Base-by-base conservation (phyloP, 2,329 filamentous ascomycete genomes). In the Phaeosphaeriaceae sp. region DNA sequence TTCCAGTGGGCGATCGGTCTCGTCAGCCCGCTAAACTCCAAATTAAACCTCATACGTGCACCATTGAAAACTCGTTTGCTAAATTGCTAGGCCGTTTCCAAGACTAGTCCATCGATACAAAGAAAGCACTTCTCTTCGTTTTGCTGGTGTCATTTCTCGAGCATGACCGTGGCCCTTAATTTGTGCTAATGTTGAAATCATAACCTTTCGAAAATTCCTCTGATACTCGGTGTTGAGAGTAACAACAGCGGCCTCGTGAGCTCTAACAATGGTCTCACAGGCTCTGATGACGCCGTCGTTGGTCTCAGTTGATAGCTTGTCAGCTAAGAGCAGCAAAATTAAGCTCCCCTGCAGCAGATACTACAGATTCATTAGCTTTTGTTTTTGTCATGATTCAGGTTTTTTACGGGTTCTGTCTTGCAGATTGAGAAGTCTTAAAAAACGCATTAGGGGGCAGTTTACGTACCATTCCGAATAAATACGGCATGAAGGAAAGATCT, bases 171-270 rank as follows among this genome's bases (percentile, higher is more conserved):
- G 66, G 46, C 70, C 68, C 42, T 72, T 73, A 42, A 73, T 73
- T 36, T 73, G 70, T 6, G 70, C 68, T 30, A 73, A 43, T 15
- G 68, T 58, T 74, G 73, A 49, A 71, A 79, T 68, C 52, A 83
- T 73, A 0, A 83, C 80, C 55, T 81, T 81, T 23, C 81, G 75
- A 59, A 83, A 83, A 54, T 82, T 82, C 67, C 79, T 77, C 78
- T 81, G 92, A 74, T 96, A 97, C 75, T 96, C 91, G 2, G 92
- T 96, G 70, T 91, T 94, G 49, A 97, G 79, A n/a, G 92, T 96
- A 48, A 95, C 92, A 7, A 96, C 90, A 67, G 91, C 96, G n/a
- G 91, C 92, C 72, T 97, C 92, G 66, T 96, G 92, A 4, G 92
- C 92, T 39, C 92, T 84, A 15, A 96, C 90, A 60, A 96, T 96